Evolutionary conservation across 257 asterid genomes (phyloP).

Genomic region (Solanum tarapatanum): DNA sequence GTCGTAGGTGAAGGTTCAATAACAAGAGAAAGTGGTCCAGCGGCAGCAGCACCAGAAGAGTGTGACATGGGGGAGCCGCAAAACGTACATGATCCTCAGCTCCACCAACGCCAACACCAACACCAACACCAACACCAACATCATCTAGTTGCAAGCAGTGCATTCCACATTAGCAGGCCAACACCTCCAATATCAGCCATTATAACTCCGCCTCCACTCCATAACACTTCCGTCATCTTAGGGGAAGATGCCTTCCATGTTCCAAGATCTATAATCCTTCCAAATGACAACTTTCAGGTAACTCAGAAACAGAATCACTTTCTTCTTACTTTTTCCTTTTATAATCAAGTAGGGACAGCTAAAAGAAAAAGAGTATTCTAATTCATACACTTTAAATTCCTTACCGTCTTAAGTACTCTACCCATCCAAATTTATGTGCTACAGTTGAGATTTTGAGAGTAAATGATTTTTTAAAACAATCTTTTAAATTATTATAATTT

Average conservation of each 20-base stretch:
- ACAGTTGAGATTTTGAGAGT: background rate
- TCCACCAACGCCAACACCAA: conserved; percentile 24
- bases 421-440: background rate
- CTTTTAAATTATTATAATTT: background rate
- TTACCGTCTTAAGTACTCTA: background rate
- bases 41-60: conserved; percentile 20
- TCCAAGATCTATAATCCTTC: conserved; percentile 50
- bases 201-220: conserved; percentile 51
- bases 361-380: background rate
- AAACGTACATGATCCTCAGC: conserved; percentile 32
- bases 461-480: background rate
- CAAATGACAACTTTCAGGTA: conserved; percentile 62
- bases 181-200: conserved; percentile 75
- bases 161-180: conserved; percentile 68
- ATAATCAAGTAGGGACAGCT: background rate
- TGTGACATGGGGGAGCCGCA: conserved; percentile 40
- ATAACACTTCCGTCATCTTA: conserved; percentile 59
- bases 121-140: conserved; percentile 15
- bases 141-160: conserved; percentile 33
- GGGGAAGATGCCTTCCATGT: conserved; percentile 65
- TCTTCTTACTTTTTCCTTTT: background rate
- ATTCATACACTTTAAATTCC: background rate
- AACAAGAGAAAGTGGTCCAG: conserved; percentile 33
- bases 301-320: background rate
- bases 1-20: conserved; percentile 41